Base-by-base conservation (phyloP, 2,329 filamentous ascomycete species). In the Zymoseptoria pseudotritici region DNA sequence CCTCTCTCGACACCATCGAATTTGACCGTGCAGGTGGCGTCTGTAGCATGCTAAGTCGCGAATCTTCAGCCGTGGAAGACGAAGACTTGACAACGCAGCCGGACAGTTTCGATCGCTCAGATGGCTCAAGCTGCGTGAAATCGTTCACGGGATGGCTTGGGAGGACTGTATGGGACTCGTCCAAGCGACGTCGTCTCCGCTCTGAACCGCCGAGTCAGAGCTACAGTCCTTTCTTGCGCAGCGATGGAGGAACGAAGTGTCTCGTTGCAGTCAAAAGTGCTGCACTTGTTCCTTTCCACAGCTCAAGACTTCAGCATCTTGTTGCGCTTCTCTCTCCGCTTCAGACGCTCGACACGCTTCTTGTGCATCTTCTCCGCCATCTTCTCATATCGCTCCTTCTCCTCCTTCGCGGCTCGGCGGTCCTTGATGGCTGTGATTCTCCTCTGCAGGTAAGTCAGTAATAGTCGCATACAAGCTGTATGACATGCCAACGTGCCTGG, bases 301-400 rank as follows among this genome's bases (percentile, higher is more conserved):
- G 19, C 55, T 70, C 74, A 80, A 36, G 79, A 80, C 67, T 80
- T 80, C 61, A 82, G 69, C 73, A 91, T 78, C 79, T 93, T 94
- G 77, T 93, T 99, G 73, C 94, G 86, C 86, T 97, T 97, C 81
- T 99, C 94, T 76, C 91, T 89, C 72, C 92, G 85, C 86, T 91
- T 96, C 76, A 96, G 77, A 69, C 94, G 85, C 78, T 99, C 94
- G 11, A 97, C 88, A 63, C 92, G 83, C 82, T 96, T 97, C 77
- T 85, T 86, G 79, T 97, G 93, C 94, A 99, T 97, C 80, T 94
- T 97, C 78, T 91, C 90, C 20, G 91, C 93, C 85, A 99, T 85
- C 80, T 92, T 90, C 75, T 91, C 90, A 73, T 93, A 97, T 67
- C 93, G 82, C 71, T 92, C 91, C 76, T 89, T 91, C 80, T 97